Percentiles rank a stretch among this genome's conserved stretches.
Conservation (phyloP, 306 rosid genomes). For the Trichosanthes truncata region DNA sequence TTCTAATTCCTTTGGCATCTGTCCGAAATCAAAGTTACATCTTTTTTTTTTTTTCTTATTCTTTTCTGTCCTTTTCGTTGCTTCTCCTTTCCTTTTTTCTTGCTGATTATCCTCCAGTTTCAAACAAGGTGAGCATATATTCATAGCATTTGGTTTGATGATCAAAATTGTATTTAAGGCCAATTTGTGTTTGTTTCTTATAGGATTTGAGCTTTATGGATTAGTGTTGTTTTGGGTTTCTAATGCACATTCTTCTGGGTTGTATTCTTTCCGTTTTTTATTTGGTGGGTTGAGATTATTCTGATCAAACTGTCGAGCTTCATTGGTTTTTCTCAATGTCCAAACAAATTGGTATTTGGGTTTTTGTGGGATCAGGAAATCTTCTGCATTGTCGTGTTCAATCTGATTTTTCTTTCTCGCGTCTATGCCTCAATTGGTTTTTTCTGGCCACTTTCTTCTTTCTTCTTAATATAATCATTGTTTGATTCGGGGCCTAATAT, state of each 20-base stretch:
- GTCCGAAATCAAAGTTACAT: not conserved
- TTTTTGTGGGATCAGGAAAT: constrained; percentile 2
- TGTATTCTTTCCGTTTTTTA: not conserved
- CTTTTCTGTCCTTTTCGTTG: not conserved
- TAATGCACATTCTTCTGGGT: not conserved
- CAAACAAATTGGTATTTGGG: not conserved
- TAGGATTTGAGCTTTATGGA: constrained; percentile 2
- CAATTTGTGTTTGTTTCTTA: not conserved
- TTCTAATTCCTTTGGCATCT: not conserved
- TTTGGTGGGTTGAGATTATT: not conserved
- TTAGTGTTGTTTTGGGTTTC: not conserved
- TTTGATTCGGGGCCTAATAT: not conserved
- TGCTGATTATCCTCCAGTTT: not conserved
- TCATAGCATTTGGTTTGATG: not conserved
- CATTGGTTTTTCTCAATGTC: not conserved
- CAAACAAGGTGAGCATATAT: not conserved
- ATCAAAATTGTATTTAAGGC: not conserved
- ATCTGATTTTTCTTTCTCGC: not conserved
- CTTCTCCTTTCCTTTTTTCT: not conserved
- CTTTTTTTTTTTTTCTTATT: not conserved
- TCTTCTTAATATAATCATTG: not conserved
- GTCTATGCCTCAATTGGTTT: not conserved
- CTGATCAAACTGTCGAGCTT: not conserved
- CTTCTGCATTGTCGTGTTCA: not conserved
- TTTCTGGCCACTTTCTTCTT: not conserved